A percentile compares a stretch with the other conserved stretches of the same genome.
Evolutionary conservation across 306 rosid genomes (phyloP).

Genomic region (Pterocarpus santalinus): DNA sequence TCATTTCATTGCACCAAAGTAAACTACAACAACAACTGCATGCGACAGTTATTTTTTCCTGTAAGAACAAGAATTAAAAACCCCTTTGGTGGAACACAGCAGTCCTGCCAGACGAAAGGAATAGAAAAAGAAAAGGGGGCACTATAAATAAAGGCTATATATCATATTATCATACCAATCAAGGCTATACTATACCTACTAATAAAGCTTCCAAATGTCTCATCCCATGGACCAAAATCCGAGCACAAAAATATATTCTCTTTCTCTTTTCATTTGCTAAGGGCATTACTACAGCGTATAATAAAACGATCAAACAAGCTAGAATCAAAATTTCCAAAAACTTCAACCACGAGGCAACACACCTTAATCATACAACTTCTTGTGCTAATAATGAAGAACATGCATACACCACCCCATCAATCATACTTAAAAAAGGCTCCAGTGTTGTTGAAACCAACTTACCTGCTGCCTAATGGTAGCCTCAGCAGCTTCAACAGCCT

Average conservation of each 20-base stretch:
- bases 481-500: slow-evolving; percentile 96
- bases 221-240: not conserved
- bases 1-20: slow-evolving; percentile 27
- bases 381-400: slow-evolving; percentile 23
- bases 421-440: not conserved
- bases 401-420: not conserved
- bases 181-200: not conserved
- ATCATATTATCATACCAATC: not conserved
- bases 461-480: slow-evolving; percentile 93
- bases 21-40: slow-evolving; percentile 24
- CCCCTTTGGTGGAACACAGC: slow-evolving; percentile 2
- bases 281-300: slow-evolving; percentile 1
- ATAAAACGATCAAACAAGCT: slow-evolving; percentile 4
- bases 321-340: slow-evolving; percentile 20
- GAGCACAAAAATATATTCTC: not conserved
- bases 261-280: not conserved
- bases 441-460: slow-evolving; percentile 24
- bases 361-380: not conserved
- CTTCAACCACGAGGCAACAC: not conserved
- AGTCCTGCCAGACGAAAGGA: not conserved
- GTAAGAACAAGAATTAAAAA: slow-evolving; percentile 21
- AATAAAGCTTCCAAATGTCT: slow-evolving; percentile 34
- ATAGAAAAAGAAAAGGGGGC: not conserved
- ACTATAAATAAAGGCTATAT: slow-evolving; percentile 1
- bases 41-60: slow-evolving; percentile 17